These are phyloP conservation scores for Fusarium decemcellulare DNA, from an alignment of 2,329 filamentous ascomycete species.

Conservation along the genomic window DNA sequence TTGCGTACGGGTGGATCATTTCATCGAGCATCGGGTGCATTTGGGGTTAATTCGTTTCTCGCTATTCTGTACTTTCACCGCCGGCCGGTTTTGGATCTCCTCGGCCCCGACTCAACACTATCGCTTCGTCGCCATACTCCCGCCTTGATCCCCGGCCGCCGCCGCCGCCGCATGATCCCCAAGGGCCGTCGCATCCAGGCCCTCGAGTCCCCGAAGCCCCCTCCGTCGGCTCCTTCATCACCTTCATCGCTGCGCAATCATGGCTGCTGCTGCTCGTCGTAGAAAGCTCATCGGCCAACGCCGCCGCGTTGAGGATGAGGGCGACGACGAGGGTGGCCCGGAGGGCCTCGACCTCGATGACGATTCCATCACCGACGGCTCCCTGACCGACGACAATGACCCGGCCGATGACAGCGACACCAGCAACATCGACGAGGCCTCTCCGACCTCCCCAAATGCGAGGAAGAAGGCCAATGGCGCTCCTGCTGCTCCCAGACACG, in stretches of 20 bases:
- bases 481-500: conserved; percentile 55
- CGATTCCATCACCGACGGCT: conserved; percentile 76
- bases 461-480: conserved; percentile 60
- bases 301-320: conserved; percentile 79
- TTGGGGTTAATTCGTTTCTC: conserved; percentile 38
- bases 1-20: conserved; percentile 29
- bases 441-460: conserved; percentile 62
- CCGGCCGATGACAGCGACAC: conserved; percentile 73
- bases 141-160: conserved; percentile 30
- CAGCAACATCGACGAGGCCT: conserved; percentile 72
- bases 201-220: conserved; percentile 48
- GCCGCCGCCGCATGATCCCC: conserved; percentile 48
- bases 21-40: conserved; percentile 38
- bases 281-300: conserved; percentile 77
- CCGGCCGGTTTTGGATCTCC: conserved; percentile 45
- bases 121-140: conserved; percentile 35
- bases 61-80: conserved; percentile 39
- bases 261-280: conserved; percentile 64
- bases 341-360: conserved; percentile 73
- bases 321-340: conserved; percentile 74
- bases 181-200: conserved; percentile 43
- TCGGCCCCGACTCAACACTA: conserved; percentile 39
- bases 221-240: conserved; percentile 48
- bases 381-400: conserved; percentile 74
- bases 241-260: conserved; percentile 48